A percentile compares a stretch with the other conserved stretches of the same genome.
These are phyloP conservation scores for Monoraphidium neglectum DNA, from an alignment of 139 green algal genomes.

Conservation along the genomic window DNA sequence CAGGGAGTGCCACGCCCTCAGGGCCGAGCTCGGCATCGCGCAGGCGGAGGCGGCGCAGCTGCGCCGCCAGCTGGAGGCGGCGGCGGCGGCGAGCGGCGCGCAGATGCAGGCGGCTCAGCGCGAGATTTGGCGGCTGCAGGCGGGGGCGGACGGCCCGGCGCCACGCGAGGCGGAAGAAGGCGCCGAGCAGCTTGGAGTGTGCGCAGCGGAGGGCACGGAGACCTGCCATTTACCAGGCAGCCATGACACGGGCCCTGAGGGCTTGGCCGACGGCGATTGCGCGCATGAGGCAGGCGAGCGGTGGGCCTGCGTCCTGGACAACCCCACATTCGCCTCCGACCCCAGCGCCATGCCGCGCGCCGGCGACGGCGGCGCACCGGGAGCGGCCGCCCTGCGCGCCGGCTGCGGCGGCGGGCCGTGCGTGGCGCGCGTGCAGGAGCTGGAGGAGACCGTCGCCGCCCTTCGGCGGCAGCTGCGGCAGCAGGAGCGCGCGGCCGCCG, in stretches of 20 bases:
- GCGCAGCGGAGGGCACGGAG: too few relatives aligned
- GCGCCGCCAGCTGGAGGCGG: slow-evolving; percentile 20
- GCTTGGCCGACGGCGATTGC: too few relatives aligned
- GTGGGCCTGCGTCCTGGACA: background rate
- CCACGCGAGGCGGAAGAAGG: too few relatives aligned
- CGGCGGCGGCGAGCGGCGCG: background rate
- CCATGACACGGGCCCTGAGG: too few relatives aligned
- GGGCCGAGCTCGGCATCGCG: slow-evolving; percentile 18
- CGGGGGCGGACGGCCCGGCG: too few relatives aligned
- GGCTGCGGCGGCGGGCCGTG: too few relatives aligned
- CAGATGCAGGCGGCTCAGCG: slow-evolving; percentile 3
- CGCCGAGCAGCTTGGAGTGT: too few relatives aligned
- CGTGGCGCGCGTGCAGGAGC: slow-evolving; percentile 14
- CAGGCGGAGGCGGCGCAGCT: slow-evolving; percentile 27
- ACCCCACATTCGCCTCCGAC: background rate
- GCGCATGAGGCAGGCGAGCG: too few relatives aligned
- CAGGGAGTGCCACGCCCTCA: slow-evolving; percentile 14
- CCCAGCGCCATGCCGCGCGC: too few relatives aligned
- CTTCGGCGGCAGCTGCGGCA: slow-evolving; percentile 29
- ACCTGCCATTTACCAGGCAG: too few relatives aligned
- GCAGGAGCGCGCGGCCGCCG: slow-evolving; percentile 7
- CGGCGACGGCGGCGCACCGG: too few relatives aligned
- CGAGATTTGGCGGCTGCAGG: slow-evolving; percentile 26
- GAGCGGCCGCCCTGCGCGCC: too few relatives aligned
- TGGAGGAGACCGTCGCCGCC: slow-evolving; percentile 16